Evolutionary conservation across 176 grass and related monocot species (phyloP).

Genomic region (Alloteropsis semialata): DNA sequence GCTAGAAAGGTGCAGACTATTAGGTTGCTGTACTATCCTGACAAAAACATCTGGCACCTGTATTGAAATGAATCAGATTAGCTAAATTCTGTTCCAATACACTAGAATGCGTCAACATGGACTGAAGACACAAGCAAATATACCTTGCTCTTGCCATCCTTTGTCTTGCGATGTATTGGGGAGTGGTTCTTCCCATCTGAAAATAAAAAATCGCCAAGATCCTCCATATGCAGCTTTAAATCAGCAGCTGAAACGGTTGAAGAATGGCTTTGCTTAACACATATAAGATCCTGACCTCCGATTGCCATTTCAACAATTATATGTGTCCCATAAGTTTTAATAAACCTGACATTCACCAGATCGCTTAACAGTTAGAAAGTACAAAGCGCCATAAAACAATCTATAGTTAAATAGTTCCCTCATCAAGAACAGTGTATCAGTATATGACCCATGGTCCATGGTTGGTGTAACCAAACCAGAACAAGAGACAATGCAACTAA

Average conservation of each 20-base stretch:
- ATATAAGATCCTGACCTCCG: slow-evolving; percentile 93
- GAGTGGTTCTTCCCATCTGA: slow-evolving; percentile 67
- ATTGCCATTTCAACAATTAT: slow-evolving; percentile 90
- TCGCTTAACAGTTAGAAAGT: not conserved
- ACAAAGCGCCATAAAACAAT: not conserved
- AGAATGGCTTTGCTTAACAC: slow-evolving; percentile 80
- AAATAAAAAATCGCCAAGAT: slow-evolving; percentile 89
- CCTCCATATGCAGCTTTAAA: slow-evolving; percentile 83
- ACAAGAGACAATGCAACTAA: not conserved
- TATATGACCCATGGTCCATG: not conserved
- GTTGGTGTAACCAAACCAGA: not conserved
- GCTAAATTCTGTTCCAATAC: slow-evolving; percentile 2
- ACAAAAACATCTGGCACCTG: slow-evolving; percentile 84
- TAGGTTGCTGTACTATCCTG: slow-evolving; percentile 71
- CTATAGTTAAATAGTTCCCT: not conserved
- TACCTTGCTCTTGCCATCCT: slow-evolving; percentile 85
- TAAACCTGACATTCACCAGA: slow-evolving; percentile 60
- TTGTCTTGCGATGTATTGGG: slow-evolving; percentile 67
- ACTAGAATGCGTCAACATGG: not conserved
- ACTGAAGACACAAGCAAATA: not conserved
- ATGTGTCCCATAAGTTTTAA: slow-evolving; percentile 86
- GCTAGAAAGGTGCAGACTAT: slow-evolving; percentile 69
- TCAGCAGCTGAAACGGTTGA: slow-evolving; percentile 76
- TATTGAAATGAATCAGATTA: slow-evolving; percentile 40
- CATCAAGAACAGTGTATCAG: not conserved